Evolutionary conservation across 2,329 filamentous ascomycete species (phyloP).

Genomic region (Diaporthe citri): DNA sequence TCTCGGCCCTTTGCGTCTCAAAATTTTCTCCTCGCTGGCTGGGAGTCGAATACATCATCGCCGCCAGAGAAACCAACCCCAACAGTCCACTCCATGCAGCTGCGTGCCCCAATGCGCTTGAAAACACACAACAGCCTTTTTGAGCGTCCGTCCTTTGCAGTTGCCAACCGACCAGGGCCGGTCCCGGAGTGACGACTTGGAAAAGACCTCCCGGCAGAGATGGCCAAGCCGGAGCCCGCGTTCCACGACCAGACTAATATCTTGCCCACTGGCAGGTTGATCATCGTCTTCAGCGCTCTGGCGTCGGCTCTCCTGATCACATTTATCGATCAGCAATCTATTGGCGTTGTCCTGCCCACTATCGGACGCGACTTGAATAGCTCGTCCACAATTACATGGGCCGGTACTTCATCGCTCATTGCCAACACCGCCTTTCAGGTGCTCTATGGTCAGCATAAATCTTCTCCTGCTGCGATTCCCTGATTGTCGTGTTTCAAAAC

Average conservation of each 20-base stretch:
- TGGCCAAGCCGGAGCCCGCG: conserved; percentile 35
- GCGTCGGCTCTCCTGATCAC: conserved; percentile 66
- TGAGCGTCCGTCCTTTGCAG: background rate
- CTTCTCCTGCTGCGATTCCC: background rate
- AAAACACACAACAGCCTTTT: background rate
- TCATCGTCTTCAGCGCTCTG: conserved; percentile 65
- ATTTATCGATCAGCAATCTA: conserved; percentile 70
- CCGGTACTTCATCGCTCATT: conserved; percentile 65
- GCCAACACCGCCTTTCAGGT: conserved; percentile 74
- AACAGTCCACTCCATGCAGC: too few species aligned
- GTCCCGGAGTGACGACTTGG: background rate
- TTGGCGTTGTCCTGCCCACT: conserved; percentile 64
- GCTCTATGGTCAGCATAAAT: conserved; percentile 62
- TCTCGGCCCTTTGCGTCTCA: background rate
- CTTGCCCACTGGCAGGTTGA: conserved; percentile 62
- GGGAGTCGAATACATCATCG: background rate
- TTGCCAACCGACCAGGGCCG: background rate
- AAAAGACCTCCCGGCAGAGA: background rate
- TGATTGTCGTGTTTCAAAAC: background rate
- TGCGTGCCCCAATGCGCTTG: background rate
- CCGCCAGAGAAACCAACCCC: too few species aligned
- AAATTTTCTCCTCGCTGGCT: conserved; percentile 6
- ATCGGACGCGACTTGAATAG: conserved; percentile 61
- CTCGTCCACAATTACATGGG: conserved; percentile 67
- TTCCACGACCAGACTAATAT: conserved; percentile 68